These are phyloP conservation scores for Podaxis mareebaensis DNA, from an alignment of 768 basidiomycete species.

Conservation along the genomic window DNA sequence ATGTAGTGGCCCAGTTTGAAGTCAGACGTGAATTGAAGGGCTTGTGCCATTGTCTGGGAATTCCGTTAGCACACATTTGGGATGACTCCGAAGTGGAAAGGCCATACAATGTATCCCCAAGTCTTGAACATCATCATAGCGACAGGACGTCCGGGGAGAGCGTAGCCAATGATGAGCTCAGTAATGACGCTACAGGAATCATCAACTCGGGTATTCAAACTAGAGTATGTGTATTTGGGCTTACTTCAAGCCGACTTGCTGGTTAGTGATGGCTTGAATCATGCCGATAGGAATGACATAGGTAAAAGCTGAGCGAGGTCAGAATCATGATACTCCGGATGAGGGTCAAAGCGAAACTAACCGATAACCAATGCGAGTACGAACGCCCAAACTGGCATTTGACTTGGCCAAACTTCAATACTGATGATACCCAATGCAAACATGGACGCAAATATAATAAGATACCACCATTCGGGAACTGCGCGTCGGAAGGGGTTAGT, in stretches of 20 bases:
- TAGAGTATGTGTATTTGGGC: neutral
- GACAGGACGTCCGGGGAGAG: slow-evolving; percentile 66
- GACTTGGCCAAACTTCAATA: slow-evolving; percentile 63
- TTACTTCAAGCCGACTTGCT: slow-evolving; percentile 65
- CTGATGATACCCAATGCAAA: slow-evolving; percentile 64
- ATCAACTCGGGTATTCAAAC: neutral
- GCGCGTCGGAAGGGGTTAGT: neutral
- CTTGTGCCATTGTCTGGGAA: slow-evolving; percentile 53
- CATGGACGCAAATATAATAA: slow-evolving; percentile 60
- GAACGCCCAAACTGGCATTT: slow-evolving; percentile 45
- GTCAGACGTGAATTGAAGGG: slow-evolving; percentile 58
- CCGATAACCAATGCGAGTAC: slow-evolving; percentile 64
- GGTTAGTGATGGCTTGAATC: slow-evolving; percentile 74
- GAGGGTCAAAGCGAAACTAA: slow-evolving; percentile 31
- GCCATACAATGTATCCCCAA: slow-evolving; percentile 48
- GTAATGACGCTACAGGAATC: slow-evolving; percentile 46
- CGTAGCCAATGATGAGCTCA: slow-evolving; percentile 63
- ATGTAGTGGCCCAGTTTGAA: slow-evolving; percentile 74
- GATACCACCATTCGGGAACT: slow-evolving; percentile 85
- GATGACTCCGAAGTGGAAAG: neutral
- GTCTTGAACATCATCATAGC: slow-evolving; percentile 76
- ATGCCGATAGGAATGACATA: slow-evolving; percentile 69
- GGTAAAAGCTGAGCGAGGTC: slow-evolving; percentile 36
- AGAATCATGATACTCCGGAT: slow-evolving; percentile 27
- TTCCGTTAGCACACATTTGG: neutral